Conservation (phyloP, 345 rosid species). For the Pugionium cornutum region DNA sequence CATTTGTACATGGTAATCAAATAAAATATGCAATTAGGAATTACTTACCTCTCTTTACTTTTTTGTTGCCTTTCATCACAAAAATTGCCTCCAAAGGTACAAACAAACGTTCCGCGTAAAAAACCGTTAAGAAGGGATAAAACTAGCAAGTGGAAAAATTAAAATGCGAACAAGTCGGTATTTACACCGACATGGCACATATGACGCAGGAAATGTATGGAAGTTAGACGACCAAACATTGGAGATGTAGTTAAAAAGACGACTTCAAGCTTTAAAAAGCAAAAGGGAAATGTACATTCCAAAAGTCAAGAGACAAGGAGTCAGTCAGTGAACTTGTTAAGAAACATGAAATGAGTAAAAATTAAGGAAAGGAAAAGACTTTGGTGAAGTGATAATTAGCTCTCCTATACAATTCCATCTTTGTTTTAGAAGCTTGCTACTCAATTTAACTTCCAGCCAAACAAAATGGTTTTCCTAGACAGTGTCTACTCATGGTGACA, state of each 20-base stretch:
- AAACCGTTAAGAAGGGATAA: conserved; percentile 10
- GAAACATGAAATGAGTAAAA: conserved; percentile 2
- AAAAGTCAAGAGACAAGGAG: neutral
- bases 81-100: conserved; percentile 18
- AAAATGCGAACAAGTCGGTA: conserved; percentile 4
- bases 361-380: neutral
- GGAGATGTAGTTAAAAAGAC: neutral
- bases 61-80: conserved; percentile 17
- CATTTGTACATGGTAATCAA: conserved; percentile 24
- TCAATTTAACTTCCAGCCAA: neutral
- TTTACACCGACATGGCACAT: conserved; percentile 4
- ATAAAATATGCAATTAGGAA: neutral
- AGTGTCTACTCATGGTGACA: conserved; percentile 21
- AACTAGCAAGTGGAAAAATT: neutral
- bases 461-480: conserved; percentile 1
- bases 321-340: neutral
- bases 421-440: conserved; percentile 14
- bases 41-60: neutral
- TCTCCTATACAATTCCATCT: neutral
- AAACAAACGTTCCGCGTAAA: conserved; percentile 21
- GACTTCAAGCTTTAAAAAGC: too few species aligned
- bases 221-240: neutral
- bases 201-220: neutral
- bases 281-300: neutral
- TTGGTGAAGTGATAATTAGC: neutral